These are phyloP conservation scores for Angophora floribunda DNA, from an alignment of 345 rosid species.

Conservation along the genomic window DNA sequence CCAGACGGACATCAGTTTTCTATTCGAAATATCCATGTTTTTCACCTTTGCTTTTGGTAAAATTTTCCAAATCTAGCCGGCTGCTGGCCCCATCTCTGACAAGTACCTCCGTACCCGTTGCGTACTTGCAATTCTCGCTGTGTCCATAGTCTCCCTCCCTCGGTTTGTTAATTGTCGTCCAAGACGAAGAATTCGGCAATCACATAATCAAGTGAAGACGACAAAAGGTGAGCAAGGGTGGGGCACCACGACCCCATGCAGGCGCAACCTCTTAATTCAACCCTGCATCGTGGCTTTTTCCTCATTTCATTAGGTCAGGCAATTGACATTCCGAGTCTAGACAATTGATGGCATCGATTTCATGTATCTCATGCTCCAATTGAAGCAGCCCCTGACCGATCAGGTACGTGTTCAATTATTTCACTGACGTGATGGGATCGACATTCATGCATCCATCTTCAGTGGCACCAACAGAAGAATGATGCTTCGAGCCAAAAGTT, in stretches of 20 bases:
- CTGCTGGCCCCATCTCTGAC: neutral
- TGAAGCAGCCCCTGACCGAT: neutral
- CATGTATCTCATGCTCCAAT: neutral
- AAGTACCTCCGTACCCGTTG: neutral
- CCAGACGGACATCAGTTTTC: neutral
- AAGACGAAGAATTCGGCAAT: neutral
- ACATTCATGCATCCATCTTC: neutral
- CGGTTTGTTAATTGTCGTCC: neutral
- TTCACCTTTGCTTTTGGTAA: neutral
- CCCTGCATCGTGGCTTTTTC: neutral
- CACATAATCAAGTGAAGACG: neutral
- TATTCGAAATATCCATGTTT: neutral
- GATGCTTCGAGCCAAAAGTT: neutral
- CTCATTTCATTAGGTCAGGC: neutral
- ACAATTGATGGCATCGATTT: neutral
- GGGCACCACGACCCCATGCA: neutral
- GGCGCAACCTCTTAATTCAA: neutral
- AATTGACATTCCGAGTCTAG: neutral
- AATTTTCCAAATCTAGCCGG: neutral
- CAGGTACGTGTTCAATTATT: neutral
- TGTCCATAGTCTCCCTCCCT: neutral
- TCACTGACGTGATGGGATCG: neutral
- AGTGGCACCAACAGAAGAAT: neutral
- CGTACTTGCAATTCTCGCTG: neutral
- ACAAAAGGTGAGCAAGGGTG: neutral